Conservation (phyloP, 179 eudicot species). For the Spinacia oleracea region DNA sequence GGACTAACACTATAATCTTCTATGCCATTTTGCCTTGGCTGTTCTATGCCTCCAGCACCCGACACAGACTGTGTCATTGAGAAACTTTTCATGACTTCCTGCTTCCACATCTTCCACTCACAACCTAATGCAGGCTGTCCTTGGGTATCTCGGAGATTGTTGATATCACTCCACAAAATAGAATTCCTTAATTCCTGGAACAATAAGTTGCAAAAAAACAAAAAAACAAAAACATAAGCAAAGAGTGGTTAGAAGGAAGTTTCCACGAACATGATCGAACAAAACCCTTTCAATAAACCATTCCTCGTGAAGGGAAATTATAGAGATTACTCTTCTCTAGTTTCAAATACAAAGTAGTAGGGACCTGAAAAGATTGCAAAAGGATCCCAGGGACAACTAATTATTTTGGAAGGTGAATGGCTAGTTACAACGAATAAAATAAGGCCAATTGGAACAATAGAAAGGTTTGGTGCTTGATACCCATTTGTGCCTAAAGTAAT, state of each 20-base stretch:
- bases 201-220: conserved; percentile 19
- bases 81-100: conserved; percentile 71
- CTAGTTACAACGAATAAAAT: neutral
- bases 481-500: neutral
- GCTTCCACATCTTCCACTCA: conserved; percentile 83
- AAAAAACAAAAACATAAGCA: conserved; percentile 13
- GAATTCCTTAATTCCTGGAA: conserved; percentile 76
- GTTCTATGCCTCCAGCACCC: conserved; percentile 40
- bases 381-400: neutral
- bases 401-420: neutral
- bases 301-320: neutral
- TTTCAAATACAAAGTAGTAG: neutral
- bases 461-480: neutral
- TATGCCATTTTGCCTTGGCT: conserved; percentile 25
- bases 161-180: conserved; percentile 72
- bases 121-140: conserved; percentile 53
- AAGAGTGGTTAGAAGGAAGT: conserved; percentile 8
- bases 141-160: conserved; percentile 44
- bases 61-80: conserved; percentile 50
- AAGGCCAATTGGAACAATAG: neutral
- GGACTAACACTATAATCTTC: conserved; percentile 44
- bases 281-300: neutral
- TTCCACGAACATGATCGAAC: neutral
- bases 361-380: neutral
- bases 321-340: neutral